phyloP scores from a whole-genome alignment of 352 stramenopile species.

The Pseudoperonospora humuli region DNA sequence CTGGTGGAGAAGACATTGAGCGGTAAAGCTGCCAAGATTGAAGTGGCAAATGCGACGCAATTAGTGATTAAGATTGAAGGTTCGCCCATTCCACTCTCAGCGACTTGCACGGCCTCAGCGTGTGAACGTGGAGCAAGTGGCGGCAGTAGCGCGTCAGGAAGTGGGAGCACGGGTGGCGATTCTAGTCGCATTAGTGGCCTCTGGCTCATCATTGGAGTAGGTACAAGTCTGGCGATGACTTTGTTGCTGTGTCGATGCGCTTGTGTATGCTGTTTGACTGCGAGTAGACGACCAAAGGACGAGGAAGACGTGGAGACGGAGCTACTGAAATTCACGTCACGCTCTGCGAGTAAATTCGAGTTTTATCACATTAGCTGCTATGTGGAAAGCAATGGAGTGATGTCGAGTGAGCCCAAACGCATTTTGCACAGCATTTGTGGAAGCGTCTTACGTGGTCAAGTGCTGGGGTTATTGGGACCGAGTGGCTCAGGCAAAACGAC shows the following conservation, averaged over 20 bases:
- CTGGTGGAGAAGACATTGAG: conserved; percentile 59
- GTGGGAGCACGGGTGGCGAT: conserved; percentile 17
- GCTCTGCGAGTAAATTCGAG: conserved; percentile 37
- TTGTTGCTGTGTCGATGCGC: conserved; percentile 14
- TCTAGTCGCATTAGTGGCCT: conserved; percentile 5
- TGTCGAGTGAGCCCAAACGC: conserved; percentile 15
- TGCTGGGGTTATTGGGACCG: conserved; percentile 64
- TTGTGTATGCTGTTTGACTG: conserved; percentile 15
- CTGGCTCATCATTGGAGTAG: conserved; percentile 15
- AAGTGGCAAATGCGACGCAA: conserved; percentile 32
- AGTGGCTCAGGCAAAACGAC: conserved; percentile 82
- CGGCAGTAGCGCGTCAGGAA: conserved; percentile 20
- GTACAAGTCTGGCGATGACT: conserved; percentile 6
- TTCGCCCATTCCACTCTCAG: conserved; percentile 57
- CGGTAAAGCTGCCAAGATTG: conserved; percentile 55
- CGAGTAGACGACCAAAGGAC: conserved; percentile 4
- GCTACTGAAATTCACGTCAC: conserved; percentile 37
- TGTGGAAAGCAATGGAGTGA: conserved; percentile 5
- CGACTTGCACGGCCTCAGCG: conserved; percentile 51
- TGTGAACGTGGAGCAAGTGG: conserved; percentile 37
- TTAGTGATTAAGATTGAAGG: conserved; percentile 62
- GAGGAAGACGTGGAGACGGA: conserved; percentile 29
- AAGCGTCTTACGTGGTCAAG: conserved; percentile 40
- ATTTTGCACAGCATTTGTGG: conserved; percentile 64
- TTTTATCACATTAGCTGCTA: conserved; percentile 56